These are phyloP conservation scores for Podospora bellae-mahoneyi DNA, from an alignment of 495 filamentous ascomycete species.

Conservation along the genomic window DNA sequence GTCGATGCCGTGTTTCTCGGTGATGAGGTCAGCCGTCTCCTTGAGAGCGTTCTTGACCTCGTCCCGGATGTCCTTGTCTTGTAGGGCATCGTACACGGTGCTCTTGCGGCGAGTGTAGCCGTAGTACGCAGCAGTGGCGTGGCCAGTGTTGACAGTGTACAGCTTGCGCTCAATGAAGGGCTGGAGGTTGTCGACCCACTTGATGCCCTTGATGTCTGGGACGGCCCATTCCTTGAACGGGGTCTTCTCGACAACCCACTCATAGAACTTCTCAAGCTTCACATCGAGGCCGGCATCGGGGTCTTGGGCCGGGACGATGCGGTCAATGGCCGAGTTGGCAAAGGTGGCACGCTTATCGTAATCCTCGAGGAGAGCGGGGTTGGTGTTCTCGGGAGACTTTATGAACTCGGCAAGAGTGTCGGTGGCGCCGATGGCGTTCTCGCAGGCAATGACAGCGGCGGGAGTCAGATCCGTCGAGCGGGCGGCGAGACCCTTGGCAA, in stretches of 20 bases:
- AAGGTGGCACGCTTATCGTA: conserved; percentile 69
- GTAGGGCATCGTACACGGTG: conserved; percentile 81
- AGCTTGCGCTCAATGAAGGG: conserved; percentile 99
- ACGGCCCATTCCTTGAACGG: conserved; percentile 59
- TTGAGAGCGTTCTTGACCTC: conserved; percentile 71
- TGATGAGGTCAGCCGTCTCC: conserved; percentile 82
- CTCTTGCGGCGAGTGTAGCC: conserved; percentile 77
- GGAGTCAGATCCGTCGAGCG: conserved; percentile 65
- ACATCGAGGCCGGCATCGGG: conserved; percentile 78
- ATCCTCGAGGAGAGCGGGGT: conserved; percentile 53
- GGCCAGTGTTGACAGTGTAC: conserved; percentile 97
- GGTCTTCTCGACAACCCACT: conserved; percentile 89
- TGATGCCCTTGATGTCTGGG: conserved; percentile 78
- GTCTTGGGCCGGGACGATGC: conserved; percentile 88
- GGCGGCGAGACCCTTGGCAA: conserved; percentile 82
- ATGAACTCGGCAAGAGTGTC: conserved; percentile 78
- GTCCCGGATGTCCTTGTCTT: conserved; percentile 61
- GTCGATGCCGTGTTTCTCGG: conserved; percentile 77
- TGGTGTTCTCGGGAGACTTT: conserved; percentile 65
- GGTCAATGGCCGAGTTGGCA: conserved; percentile 96
- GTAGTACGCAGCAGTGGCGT: conserved; percentile 96
- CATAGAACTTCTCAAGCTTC: conserved; percentile 94
- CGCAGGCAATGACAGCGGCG: conserved; percentile 90
- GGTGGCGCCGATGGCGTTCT: conserved; percentile 93
- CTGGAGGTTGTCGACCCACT: conserved; percentile 85